These are phyloP conservation scores for Decorospora gaudefroyi DNA, from an alignment of 2,329 filamentous ascomycete genomes.

Conservation along the genomic window DNA sequence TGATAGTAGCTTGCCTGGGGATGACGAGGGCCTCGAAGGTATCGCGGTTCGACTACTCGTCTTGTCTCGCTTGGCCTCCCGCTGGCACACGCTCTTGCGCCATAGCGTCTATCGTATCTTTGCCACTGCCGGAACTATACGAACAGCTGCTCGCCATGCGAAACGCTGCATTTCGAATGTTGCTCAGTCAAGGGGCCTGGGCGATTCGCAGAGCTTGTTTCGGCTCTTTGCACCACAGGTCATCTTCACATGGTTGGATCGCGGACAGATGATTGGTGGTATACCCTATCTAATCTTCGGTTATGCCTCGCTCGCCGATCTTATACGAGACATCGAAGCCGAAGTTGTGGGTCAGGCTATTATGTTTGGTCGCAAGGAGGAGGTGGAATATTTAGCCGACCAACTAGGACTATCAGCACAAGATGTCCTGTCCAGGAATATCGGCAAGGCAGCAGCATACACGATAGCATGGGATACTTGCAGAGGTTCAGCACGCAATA, in stretches of 20 bases:
- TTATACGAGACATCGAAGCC: slow-evolving; percentile 71
- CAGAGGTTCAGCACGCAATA: slow-evolving; percentile 40
- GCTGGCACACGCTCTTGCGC: slow-evolving; percentile 84
- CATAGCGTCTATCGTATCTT: slow-evolving; percentile 93
- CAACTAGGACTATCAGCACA: slow-evolving; percentile 36
- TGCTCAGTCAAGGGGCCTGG: slow-evolving; percentile 66
- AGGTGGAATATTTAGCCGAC: slow-evolving; percentile 63
- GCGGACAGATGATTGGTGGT: slow-evolving; percentile 56
- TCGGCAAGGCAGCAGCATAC: slow-evolving; percentile 81
- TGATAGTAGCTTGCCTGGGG: slow-evolving; percentile 73
- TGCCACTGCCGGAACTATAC: slow-evolving; percentile 78
- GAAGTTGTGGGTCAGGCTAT: slow-evolving; percentile 80
- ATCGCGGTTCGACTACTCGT: slow-evolving; percentile 82
- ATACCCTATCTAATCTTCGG: slow-evolving; percentile 88
- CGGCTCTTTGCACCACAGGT: slow-evolving; percentile 84
- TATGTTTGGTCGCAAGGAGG: slow-evolving; percentile 74
- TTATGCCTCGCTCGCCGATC: slow-evolving; percentile 68
- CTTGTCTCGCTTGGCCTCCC: slow-evolving; percentile 74
- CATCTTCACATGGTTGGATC: slow-evolving; percentile 85
- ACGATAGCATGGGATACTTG: slow-evolving; percentile 76
- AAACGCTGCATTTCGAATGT: slow-evolving; percentile 70
- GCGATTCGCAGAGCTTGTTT: slow-evolving; percentile 73
- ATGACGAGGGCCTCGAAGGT: slow-evolving; percentile 73
- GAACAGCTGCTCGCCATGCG: slow-evolving; percentile 69
- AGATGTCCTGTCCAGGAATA: slow-evolving; percentile 62